Base-by-base conservation (phyloP, 2,329 filamentous ascomycete species). In the Myriosclerotinia duriaeana region DNA sequence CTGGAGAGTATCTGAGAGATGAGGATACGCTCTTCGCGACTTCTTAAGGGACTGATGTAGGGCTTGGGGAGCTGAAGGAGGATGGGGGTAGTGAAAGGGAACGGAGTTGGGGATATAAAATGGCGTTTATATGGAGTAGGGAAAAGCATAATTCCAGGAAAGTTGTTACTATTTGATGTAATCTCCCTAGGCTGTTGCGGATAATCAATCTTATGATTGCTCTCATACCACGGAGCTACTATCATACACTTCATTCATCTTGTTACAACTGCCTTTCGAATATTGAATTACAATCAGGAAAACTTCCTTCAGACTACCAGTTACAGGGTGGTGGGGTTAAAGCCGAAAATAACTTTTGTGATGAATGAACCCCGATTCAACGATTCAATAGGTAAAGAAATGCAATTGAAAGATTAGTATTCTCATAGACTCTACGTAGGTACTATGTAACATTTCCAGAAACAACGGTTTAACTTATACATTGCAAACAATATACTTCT, bases 1-100 rank as follows among this genome's bases (percentile, higher is more conserved):
- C 91, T 72, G 95, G 95, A 73, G 94, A 98, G 80, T 99, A 97
- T 76, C 82, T 99, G 75, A 87, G 95, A 76, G 94, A 98, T 74
- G 87, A 89, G 77, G 86, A 88, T 76, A 87, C 85, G 66, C 76
- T 89, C 65, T 89, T 89, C 75, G 82, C 85, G 36, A 80, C 83
- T 30, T 72, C 66, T 22, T 75, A 65, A 70, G 61, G 42, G 9
- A 36, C 22, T n/a, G 1, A 58, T 46, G 15, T 7, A 42, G 50
- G 20, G 22, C 17, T 58, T 59, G 42, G n/a, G 44, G 11, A 12
- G 14, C 30, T 5, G 42, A 26, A 17, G 42, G 22, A 48, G 30
- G 15, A 48, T 34, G 17, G 20, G 22, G 8, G 22, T 42, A 17
- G 30, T 61, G 58, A 52, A 52, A 7, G 52, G 50, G 30, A 54